Evolutionary conservation across 345 rosid genomes (phyloP), one percentile per base, ranked within the genome.

Genomic region (Hirschfeldia incana): DNA sequence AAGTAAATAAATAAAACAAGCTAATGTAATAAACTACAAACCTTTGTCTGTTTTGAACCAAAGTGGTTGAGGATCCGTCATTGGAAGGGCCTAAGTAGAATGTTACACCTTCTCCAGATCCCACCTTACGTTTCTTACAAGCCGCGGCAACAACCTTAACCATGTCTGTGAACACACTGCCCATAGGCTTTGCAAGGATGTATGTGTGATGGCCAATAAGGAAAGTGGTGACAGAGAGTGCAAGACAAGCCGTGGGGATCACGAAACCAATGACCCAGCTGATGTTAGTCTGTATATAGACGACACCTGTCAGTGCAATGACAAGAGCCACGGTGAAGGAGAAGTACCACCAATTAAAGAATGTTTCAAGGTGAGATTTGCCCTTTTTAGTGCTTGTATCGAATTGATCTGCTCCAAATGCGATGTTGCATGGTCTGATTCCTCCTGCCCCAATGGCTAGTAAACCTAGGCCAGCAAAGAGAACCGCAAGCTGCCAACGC

Each of bases 341-440:
- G 82, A 90, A 87, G 81, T 92, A 92, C 93, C 92, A 90, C 95
- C 95, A 90, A 71, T 88, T 90, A 87, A 89, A 92, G 86, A 90
- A 92, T 62, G 88, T 87, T 53, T 86, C 87, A 2, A 90, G 83
- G 29, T 87, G 88, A 7, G 83, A 64, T 70, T 79, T 82, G 46
- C 92, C 92, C 16, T 85, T 82, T 3, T 73, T 77, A 0, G 91
- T 90, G 17, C n/a, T 68, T 10, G 87, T 82, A 76, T 90, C 87
- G 33, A 92, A 90, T 73, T 90, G 93, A 77, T 90, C 97, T 1
- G 95, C 93, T 13, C 97, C 97, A 16, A 90, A 92, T 2, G 93
- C 87, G n/a, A 92, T 90, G 81, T 89, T 89, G 81, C 95, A 89
- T 15, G 97, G 95, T 76, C 94, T 79, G 6, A 90, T 84, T 9